phyloP scores from a whole-genome alignment of 345 rosid genomes.

The Raphanus raphanistrum region DNA sequence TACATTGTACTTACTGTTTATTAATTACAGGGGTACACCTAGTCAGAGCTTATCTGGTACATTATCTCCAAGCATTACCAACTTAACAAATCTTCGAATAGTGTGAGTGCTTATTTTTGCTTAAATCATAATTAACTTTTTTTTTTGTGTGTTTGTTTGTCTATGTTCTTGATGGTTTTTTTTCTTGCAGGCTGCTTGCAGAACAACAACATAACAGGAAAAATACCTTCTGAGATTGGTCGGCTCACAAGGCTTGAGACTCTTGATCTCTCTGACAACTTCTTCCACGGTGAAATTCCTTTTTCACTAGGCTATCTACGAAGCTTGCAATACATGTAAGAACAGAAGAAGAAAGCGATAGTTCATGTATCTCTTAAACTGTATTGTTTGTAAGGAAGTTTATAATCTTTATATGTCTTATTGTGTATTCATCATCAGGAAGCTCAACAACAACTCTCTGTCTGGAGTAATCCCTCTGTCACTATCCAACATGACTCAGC shows the following conservation, averaged over 20 bases:
- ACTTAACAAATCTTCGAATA: constrained; percentile 82
- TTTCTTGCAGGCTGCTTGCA: constrained; percentile 63
- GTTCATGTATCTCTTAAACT: neutral
- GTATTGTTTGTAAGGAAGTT: neutral
- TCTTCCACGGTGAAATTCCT: constrained; percentile 71
- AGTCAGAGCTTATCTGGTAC: constrained; percentile 89
- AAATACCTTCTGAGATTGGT: constrained; percentile 71
- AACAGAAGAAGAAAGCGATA: neutral
- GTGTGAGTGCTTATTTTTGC: constrained; percentile 51
- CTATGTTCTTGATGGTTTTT: constrained; percentile 1
- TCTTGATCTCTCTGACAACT: constrained; percentile 85
- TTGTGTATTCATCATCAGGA: constrained; percentile 48
- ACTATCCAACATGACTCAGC: constrained; percentile 84
- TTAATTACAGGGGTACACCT: constrained; percentile 71
- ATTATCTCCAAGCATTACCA: constrained; percentile 81
- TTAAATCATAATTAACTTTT: no score
- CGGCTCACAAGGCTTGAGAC: constrained; percentile 75
- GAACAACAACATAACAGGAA: constrained; percentile 93
- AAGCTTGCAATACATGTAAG: constrained; percentile 87
- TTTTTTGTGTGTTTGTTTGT: neutral
- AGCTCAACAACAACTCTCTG: constrained; percentile 89
- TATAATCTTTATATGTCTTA: constrained; percentile 4
- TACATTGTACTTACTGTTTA: neutral
- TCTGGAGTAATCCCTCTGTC: constrained; percentile 65
- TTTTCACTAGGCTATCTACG: constrained; percentile 58